These are phyloP conservation scores for Schizophyllum amplum DNA, from an alignment of 1,284 basidiomycete species.

Conservation along the genomic window DNA sequence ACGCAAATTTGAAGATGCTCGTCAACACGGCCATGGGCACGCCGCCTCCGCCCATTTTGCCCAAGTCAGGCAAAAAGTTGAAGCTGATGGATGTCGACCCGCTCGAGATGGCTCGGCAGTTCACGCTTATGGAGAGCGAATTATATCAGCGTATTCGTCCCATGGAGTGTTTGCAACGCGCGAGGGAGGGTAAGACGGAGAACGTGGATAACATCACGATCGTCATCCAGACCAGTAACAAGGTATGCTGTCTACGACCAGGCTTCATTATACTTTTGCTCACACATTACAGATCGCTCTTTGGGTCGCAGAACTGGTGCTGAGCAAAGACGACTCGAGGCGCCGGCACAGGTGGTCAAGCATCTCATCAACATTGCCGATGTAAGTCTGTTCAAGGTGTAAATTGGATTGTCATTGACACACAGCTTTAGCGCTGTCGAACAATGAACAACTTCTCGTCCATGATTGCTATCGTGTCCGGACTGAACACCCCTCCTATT, in stretches of 20 bases:
- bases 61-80: constrained; percentile 67
- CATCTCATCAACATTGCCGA: constrained; percentile 93
- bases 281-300: constrained; percentile 67
- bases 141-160: constrained; percentile 87
- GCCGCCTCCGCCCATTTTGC: constrained; percentile 72
- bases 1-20: constrained; percentile 39
- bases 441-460: constrained; percentile 90
- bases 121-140: constrained; percentile 88
- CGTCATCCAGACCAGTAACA: constrained; percentile 89
- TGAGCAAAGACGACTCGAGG: constrained; percentile 81
- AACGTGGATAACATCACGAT: constrained; percentile 80
- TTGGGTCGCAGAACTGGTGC: constrained; percentile 91
- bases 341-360: constrained; percentile 80
- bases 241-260: constrained; percentile 39
- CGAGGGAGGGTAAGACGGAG: constrained; percentile 59
- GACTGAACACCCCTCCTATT: constrained; percentile 91
- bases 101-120: constrained; percentile 86
- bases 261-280: neutral
- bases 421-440: constrained; percentile 75
- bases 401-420: constrained; percentile 6
- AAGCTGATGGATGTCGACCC: constrained; percentile 87
- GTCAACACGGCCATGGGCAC: constrained; percentile 43
- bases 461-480: constrained; percentile 93
- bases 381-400: constrained; percentile 39
- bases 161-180: constrained; percentile 84